A percentile compares a stretch with the other conserved stretches of the same genome.
These are phyloP conservation scores for Sonneratia alba DNA, from an alignment of 345 rosid species.

Conservation along the genomic window DNA sequence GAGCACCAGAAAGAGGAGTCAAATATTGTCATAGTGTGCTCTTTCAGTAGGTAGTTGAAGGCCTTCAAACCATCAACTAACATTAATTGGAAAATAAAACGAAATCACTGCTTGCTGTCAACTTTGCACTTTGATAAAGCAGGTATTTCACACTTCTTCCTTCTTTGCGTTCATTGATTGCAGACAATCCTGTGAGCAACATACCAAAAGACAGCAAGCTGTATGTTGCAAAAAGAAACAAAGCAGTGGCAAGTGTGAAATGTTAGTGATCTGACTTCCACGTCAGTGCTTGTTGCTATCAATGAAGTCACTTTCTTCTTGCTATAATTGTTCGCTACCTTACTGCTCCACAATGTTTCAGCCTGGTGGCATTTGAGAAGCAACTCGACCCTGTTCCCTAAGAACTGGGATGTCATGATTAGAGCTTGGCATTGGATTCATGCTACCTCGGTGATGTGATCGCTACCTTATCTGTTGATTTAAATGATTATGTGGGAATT, in stretches of 20 bases:
- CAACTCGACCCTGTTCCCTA: constrained; percentile 57
- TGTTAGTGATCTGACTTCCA: constrained; percentile 35
- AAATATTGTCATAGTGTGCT: not conserved
- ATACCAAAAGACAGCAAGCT: constrained; percentile 78
- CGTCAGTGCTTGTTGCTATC: not conserved
- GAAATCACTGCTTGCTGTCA: not conserved
- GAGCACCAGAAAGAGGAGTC: not conserved
- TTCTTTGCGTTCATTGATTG: constrained; percentile 1
- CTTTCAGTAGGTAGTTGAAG: not conserved
- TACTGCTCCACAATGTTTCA: constrained; percentile 20
- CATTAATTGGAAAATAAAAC: no score
- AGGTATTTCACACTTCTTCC: not conserved
- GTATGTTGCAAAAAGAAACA: constrained; percentile 53
- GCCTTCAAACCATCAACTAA: not conserved
- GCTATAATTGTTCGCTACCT: not conserved
- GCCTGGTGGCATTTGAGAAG: constrained; percentile 78
- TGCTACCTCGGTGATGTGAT: not conserved
- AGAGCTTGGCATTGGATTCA: not conserved
- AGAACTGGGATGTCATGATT: constrained; percentile 14
- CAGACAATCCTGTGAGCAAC: constrained; percentile 58
- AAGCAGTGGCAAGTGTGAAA: constrained; percentile 66
- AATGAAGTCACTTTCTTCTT: not conserved
- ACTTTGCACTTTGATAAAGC: not conserved
- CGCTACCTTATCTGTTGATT: not conserved
- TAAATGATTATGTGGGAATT: not conserved